Percentiles rank a stretch among this genome's conserved stretches.
Evolutionary conservation across 495 filamentous ascomycete species (phyloP).

Genomic region (Aspergillus funiculosus): DNA sequence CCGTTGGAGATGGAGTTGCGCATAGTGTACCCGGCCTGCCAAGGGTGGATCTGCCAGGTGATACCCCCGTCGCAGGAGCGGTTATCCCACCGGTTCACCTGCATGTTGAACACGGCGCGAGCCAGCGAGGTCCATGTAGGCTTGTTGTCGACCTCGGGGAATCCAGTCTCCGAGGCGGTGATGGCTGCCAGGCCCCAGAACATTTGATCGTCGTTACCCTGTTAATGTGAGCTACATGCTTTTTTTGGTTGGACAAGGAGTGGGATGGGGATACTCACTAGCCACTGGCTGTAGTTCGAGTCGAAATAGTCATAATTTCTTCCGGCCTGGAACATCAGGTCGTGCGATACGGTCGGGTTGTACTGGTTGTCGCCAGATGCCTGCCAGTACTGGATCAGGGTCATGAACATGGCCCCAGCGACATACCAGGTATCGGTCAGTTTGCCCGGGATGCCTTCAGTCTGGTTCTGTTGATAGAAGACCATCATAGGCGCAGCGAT

Average conservation of each 20-base stretch:
- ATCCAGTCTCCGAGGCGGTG: conserved; percentile 43
- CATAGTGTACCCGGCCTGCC: conserved; percentile 50
- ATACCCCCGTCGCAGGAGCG: conserved; percentile 41
- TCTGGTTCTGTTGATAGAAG: conserved; percentile 43
- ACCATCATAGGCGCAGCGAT: conserved; percentile 39
- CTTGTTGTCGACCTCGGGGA: conserved; percentile 39
- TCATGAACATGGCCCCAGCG: conserved; percentile 44
- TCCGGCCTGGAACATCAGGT: conserved; percentile 40
- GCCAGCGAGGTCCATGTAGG: conserved; percentile 65
- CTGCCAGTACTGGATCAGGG: conserved; percentile 46
- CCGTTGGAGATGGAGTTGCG: conserved; percentile 64
- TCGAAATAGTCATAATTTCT: conserved; percentile 40
- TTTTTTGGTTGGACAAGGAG: neutral
- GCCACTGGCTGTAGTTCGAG: conserved; percentile 26
- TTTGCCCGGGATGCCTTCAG: conserved; percentile 33
- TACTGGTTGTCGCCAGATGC: conserved; percentile 44
- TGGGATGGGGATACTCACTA: conserved; percentile 13
- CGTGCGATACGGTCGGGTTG: conserved; percentile 40
- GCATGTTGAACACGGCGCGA: conserved; percentile 67
- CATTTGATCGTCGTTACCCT: conserved; percentile 49
- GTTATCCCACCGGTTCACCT: conserved; percentile 46
- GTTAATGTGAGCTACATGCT: neutral
- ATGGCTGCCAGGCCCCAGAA: conserved; percentile 51
- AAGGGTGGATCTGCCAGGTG: conserved; percentile 46
- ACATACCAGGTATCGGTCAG: conserved; percentile 44